Percentiles rank a stretch among this genome's conserved stretches.
phyloP scores from a whole-genome alignment of 306 rosid species.

The Prunus mongolica region DNA sequence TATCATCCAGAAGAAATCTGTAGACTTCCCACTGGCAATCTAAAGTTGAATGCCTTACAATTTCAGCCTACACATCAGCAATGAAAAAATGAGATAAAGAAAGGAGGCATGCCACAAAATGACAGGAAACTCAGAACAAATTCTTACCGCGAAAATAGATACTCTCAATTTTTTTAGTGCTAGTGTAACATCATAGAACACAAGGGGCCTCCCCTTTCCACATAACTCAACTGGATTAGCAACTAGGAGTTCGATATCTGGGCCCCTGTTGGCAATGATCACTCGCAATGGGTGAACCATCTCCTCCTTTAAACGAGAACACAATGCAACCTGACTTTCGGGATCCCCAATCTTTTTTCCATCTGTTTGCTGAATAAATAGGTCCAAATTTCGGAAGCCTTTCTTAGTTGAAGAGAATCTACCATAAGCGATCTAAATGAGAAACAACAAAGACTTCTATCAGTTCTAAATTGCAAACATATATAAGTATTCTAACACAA shows the following conservation, averaged over 20 bases:
- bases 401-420: conserved; percentile 54
- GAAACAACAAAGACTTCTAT: conserved; percentile 5
- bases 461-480: not conserved
- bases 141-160: conserved; percentile 62
- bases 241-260: conserved; percentile 76
- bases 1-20: conserved; percentile 75
- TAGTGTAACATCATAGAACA: conserved; percentile 73
- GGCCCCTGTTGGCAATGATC: conserved; percentile 65
- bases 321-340: conserved; percentile 52
- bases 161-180: conserved; percentile 62
- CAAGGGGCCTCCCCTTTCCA: conserved; percentile 89
- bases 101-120: conserved; percentile 1
- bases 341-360: conserved; percentile 71
- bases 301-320: conserved; percentile 64
- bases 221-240: conserved; percentile 81
- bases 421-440: conserved; percentile 58
- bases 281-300: conserved; percentile 76
- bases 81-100: not conserved
- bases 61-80: conserved; percentile 57
- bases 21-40: conserved; percentile 87
- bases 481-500: not conserved
- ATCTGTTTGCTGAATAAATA: conserved; percentile 58
- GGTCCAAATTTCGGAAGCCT: conserved; percentile 63
- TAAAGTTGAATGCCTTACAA: conserved; percentile 65
- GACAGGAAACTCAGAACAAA: not conserved